Conservation (phyloP, 2,329 filamentous ascomycete species). For the Calycina marina region DNA sequence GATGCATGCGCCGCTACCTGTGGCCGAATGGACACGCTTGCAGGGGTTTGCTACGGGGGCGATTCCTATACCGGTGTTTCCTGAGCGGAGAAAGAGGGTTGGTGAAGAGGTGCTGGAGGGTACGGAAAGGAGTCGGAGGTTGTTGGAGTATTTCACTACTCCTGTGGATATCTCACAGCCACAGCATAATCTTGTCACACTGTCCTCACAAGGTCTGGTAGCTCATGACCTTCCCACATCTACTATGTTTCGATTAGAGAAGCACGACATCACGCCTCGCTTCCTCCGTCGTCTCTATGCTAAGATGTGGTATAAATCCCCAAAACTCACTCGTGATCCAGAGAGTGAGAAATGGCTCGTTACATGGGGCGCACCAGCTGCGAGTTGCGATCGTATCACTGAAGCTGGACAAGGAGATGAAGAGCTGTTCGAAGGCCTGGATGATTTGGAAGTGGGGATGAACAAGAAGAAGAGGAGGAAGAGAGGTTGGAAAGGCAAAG, state of each 20-base stretch:
- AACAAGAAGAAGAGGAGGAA: too few species aligned
- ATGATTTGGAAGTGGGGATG: too few species aligned
- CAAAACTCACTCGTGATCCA: slow-evolving; percentile 26
- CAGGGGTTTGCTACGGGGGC: slow-evolving; percentile 28
- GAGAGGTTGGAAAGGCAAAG: not conserved
- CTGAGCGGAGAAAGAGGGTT: slow-evolving; percentile 12
- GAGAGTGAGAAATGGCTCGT: slow-evolving; percentile 22
- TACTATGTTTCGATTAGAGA: slow-evolving; percentile 19
- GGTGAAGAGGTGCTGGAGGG: not conserved
- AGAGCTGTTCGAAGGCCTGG: slow-evolving; percentile 34
- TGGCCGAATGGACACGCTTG: slow-evolving; percentile 41
- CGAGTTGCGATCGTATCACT: slow-evolving; percentile 18
- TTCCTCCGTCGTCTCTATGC: slow-evolving; percentile 34
- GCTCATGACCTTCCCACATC: slow-evolving; percentile 26
- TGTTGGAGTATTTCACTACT: slow-evolving; percentile 5
- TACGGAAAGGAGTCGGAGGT: not conserved
- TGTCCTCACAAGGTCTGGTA: not conserved
- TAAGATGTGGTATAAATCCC: slow-evolving; percentile 29
- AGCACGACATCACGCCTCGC: slow-evolving; percentile 25
- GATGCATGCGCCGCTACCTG: slow-evolving; percentile 38
- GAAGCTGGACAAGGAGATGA: slow-evolving; percentile 21
- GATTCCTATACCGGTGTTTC: slow-evolving; percentile 6
- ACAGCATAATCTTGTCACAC: slow-evolving; percentile 1
- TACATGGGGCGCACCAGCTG: slow-evolving; percentile 30
- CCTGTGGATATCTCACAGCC: slow-evolving; percentile 3